These are phyloP conservation scores for Plasmodium gallinaceum DNA, from an alignment of 169 alveolate genomes.

Conservation along the genomic window DNA sequence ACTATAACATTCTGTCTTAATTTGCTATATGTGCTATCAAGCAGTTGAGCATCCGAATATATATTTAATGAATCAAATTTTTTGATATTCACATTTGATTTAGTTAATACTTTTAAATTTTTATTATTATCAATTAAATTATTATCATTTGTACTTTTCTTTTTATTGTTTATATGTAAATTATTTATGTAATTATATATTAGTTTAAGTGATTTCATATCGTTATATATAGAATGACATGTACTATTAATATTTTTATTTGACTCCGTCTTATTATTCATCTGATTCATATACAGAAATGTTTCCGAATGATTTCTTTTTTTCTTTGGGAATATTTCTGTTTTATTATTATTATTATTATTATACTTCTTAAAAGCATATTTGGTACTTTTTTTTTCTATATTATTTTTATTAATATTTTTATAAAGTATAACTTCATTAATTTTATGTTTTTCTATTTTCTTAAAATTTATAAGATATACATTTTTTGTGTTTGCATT, in stretches of 20 bases:
- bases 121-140: slow-evolving; percentile 10
- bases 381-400: not conserved
- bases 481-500: not conserved
- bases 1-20: not conserved
- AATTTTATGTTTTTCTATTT: not conserved
- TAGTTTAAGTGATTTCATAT: slow-evolving; percentile 22
- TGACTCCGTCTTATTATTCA: slow-evolving; percentile 10
- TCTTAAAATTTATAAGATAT: not conserved
- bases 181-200: slow-evolving; percentile 25
- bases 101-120: not conserved
- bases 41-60: slow-evolving; percentile 7
- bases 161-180: slow-evolving; percentile 1
- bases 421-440: slow-evolving; percentile 9
- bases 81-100: slow-evolving; percentile 29
- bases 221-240: slow-evolving; percentile 15
- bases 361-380: slow-evolving; percentile 12
- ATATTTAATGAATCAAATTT: slow-evolving; percentile 15
- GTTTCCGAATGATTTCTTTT: slow-evolving; percentile 46
- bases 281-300: slow-evolving; percentile 1
- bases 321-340: slow-evolving; percentile 4
- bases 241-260: slow-evolving; percentile 4
- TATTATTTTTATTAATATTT: not conserved
- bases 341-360: not conserved
- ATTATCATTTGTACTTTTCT: not conserved
- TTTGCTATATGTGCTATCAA: not conserved